A percentile compares a stretch with the other conserved stretches of the same genome.
Evolutionary conservation across 177 flowering plant species (phyloP).

Genomic region (Vitis hybrid): DNA sequence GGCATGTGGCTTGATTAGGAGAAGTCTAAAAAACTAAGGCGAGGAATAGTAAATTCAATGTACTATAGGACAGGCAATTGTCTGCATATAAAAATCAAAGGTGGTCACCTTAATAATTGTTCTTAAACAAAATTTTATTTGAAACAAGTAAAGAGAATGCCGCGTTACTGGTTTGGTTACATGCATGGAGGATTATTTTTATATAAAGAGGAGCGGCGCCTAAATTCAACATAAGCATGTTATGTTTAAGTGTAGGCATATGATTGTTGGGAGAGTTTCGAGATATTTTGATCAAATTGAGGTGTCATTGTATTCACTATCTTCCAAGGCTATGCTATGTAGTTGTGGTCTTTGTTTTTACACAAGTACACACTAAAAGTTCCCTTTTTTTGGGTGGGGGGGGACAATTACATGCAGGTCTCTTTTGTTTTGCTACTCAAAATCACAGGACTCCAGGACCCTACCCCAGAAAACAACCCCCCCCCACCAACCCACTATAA

Average conservation of each 20-base stretch:
- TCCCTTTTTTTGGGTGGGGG: no score
- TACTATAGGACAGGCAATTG: constrained; percentile 9
- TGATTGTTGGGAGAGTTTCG: constrained; percentile 1
- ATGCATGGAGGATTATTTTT: neutral
- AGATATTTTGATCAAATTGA: neutral
- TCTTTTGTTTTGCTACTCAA: no score
- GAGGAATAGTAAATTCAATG: constrained; percentile 13
- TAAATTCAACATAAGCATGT: constrained; percentile 11
- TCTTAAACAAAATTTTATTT: no score
- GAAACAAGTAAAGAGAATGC: constrained; percentile 1
- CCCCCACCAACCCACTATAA: no score
- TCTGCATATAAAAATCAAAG: neutral
- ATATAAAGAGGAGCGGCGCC: neutral
- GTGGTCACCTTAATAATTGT: neutral
- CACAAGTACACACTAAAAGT: no score
- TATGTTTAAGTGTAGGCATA: neutral
- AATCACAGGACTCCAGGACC: no score
- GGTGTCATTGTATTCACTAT: neutral
- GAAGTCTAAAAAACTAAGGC: constrained; percentile 7
- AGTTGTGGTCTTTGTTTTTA: no score
- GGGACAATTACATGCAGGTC: no score
- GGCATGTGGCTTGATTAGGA: constrained; percentile 23
- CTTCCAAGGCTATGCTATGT: neutral
- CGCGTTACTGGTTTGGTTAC: constrained; percentile 14
- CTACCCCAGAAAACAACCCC: no score